These are phyloP conservation scores for Polytrichum formosum DNA, from an alignment of 225 moss, liverwort and hornwort genomes.

Conservation along the genomic window DNA sequence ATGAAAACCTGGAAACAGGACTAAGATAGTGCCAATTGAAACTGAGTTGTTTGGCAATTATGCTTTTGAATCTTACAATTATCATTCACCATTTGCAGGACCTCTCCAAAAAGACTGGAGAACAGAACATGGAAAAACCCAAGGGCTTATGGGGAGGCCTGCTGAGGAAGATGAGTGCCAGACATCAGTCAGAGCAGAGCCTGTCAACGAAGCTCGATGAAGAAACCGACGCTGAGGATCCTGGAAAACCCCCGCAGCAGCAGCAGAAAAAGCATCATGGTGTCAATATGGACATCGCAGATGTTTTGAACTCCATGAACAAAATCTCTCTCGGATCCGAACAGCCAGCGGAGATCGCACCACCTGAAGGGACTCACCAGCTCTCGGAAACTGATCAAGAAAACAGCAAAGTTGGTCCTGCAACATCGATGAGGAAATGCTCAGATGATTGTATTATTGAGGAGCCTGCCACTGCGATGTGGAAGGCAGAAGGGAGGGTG, in stretches of 20 bases:
- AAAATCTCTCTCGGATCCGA: neutral
- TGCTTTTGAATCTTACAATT: neutral
- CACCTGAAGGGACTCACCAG: neutral
- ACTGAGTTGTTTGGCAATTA: too few relatives aligned
- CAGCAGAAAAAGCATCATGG: neutral
- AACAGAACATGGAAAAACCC: slow-evolving; percentile 18
- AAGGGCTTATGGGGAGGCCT: slow-evolving; percentile 37
- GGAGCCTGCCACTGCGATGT: neutral
- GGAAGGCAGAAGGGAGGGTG: slow-evolving; percentile 30
- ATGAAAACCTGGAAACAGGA: too few relatives aligned
- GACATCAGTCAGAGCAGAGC: slow-evolving; percentile 31
- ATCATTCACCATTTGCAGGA: slow-evolving; percentile 10
- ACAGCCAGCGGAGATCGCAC: neutral
- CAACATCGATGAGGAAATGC: neutral
- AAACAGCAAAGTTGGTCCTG: neutral
- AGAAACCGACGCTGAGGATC: slow-evolving; percentile 13
- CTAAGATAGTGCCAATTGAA: too few relatives aligned
- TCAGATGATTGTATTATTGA: neutral
- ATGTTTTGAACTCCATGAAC: neutral
- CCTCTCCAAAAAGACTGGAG: slow-evolving; percentile 7
- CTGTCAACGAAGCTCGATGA: slow-evolving; percentile 25
- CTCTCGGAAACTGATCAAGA: neutral
- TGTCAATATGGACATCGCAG: neutral
- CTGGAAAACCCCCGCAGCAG: neutral
- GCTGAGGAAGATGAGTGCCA: slow-evolving; percentile 25